Percentiles rank a stretch among this genome's conserved stretches.
Conservation (phyloP, 1,284 basidiomycete species). For the Spongispora temasekensis region DNA sequence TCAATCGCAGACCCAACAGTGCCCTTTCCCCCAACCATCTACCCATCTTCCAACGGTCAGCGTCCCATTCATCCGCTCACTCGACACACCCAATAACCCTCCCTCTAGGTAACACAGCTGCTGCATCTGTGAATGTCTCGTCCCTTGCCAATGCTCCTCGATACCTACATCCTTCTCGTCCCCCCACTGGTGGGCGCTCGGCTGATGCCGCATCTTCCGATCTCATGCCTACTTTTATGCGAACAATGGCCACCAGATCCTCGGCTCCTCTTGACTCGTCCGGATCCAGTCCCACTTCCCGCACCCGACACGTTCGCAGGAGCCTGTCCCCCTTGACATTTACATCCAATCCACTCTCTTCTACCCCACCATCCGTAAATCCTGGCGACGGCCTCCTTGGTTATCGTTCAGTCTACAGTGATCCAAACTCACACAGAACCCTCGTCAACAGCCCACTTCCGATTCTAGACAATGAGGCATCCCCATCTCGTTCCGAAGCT, state of each 20-base stretch:
- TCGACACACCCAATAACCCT: no score
- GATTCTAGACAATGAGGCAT: conserved; percentile 2
- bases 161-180: conserved; percentile 13
- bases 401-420: conserved; percentile 10
- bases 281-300: conserved; percentile 10
- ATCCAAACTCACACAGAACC: conserved; percentile 11
- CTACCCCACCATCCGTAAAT: conserved; percentile 11
- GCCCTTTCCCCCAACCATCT: conserved; percentile 18
- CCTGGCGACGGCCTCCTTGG: conserved; percentile 20
- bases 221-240: conserved; percentile 21
- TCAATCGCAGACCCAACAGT: conserved; percentile 4
- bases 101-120: no score
- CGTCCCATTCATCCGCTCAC: conserved; percentile 10
- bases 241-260: conserved; percentile 11
- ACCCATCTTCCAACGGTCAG: conserved; percentile 25
- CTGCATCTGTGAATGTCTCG: conserved; percentile 14
- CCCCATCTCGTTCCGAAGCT: conserved; percentile 9
- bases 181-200: conserved; percentile 14
- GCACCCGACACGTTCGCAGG: conserved; percentile 18
- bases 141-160: conserved; percentile 23
- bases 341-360: conserved; percentile 16
- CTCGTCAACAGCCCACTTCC: conserved; percentile 6
- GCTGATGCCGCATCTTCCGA: conserved; percentile 11
- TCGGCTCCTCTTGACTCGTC: conserved; percentile 12
- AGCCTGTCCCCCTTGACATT: conserved; percentile 31